A percentile compares a stretch with the other conserved stretches of the same genome.
phyloP scores from a whole-genome alignment of 768 basidiomycete species.

The Hygrocybe coccinea region DNA sequence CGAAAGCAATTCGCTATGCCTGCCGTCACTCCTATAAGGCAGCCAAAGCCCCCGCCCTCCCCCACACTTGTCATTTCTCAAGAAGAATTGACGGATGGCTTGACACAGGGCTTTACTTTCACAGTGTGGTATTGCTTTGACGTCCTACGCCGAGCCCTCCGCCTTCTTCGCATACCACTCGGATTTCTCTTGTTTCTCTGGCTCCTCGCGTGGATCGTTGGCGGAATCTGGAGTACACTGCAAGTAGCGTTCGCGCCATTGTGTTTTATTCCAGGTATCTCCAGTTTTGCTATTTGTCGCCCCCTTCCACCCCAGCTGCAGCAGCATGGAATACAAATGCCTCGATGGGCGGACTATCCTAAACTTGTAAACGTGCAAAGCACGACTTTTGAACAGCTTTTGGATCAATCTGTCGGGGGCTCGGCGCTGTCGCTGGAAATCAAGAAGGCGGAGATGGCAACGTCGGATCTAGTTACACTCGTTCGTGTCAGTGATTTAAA shows the following conservation, averaged over 20 bases:
- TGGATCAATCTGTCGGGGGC: constrained; percentile 55
- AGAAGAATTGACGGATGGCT: constrained; percentile 27
- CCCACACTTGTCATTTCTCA: constrained; percentile 13
- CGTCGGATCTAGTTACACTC: constrained; percentile 57
- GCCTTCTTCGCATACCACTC: constrained; percentile 52
- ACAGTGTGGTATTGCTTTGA: constrained; percentile 42
- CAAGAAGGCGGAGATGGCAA: constrained; percentile 75
- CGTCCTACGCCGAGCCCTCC: constrained; percentile 43
- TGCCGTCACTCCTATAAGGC: not conserved
- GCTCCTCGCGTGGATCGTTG: constrained; percentile 44
- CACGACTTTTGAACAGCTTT: constrained; percentile 56
- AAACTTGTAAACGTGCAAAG: constrained; percentile 56
- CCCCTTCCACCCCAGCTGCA: not conserved
- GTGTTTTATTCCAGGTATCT: constrained; percentile 59
- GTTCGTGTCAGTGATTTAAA: constrained; percentile 60
- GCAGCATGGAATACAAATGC: constrained; percentile 13
- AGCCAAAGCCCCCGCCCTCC: constrained; percentile 6
- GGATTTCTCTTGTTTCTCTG: constrained; percentile 48
- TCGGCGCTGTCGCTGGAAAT: constrained; percentile 61
- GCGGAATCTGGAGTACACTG: constrained; percentile 39
- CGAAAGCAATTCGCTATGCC: constrained; percentile 11
- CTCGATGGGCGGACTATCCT: constrained; percentile 57
- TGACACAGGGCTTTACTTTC: constrained; percentile 28
- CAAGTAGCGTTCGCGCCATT: constrained; percentile 50
- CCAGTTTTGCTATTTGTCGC: constrained; percentile 42